Evolutionary conservation across 169 alveolate genomes (phyloP).

Genomic region (Babesia divergens): DNA sequence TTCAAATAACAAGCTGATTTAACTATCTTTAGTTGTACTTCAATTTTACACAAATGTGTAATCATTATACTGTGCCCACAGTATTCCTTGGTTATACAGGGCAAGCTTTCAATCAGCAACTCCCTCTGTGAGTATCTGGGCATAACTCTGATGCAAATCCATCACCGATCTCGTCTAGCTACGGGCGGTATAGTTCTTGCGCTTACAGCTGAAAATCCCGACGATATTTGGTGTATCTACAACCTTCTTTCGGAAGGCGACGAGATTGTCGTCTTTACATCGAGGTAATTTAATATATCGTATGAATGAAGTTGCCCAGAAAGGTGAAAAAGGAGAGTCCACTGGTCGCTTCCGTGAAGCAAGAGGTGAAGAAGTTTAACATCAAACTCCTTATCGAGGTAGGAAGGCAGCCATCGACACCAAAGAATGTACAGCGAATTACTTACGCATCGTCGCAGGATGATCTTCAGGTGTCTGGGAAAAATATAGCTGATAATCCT

Average conservation of each 20-base stretch:
- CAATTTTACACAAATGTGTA: neutral
- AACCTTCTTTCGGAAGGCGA: constrained; percentile 66
- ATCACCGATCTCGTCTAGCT: constrained; percentile 8
- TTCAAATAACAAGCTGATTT: too few species aligned
- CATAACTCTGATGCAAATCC: constrained; percentile 31
- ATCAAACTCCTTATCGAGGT: constrained; percentile 53
- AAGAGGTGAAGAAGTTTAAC: constrained; percentile 60
- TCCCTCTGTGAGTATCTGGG: too few species aligned
- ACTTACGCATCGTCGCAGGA: constrained; percentile 67
- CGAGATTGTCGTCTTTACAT: constrained; percentile 61
- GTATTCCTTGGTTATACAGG: too few species aligned
- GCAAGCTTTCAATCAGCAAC: too few species aligned
- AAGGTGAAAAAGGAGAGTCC: constrained; percentile 48
- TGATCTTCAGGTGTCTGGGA: constrained; percentile 68
- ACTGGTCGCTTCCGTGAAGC: constrained; percentile 24
- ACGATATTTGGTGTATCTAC: constrained; percentile 73
- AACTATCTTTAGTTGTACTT: too few species aligned
- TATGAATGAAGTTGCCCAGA: neutral
- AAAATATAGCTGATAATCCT: constrained; percentile 60
- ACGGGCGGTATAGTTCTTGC: constrained; percentile 41
- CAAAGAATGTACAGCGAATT: constrained; percentile 19
- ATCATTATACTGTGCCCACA: too few species aligned
- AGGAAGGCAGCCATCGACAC: neutral
- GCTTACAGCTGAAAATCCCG: constrained; percentile 64
- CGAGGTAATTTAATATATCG: constrained; percentile 13